Evolutionary conservation across 257 asterid species (phyloP).

Genomic region (Solanum lignicaule): DNA sequence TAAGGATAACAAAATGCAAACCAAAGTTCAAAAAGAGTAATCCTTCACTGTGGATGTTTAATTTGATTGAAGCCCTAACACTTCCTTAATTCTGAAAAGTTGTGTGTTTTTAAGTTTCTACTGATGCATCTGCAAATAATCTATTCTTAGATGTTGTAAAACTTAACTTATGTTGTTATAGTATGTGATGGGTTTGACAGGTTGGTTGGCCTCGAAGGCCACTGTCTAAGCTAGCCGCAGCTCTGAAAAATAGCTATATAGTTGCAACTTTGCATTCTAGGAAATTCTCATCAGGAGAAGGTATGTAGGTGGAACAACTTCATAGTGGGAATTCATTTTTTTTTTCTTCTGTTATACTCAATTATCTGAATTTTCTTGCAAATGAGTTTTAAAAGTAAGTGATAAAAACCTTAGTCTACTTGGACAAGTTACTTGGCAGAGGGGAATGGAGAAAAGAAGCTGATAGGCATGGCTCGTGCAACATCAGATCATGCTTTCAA

Average conservation of each 20-base stretch:
- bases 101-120: neutral
- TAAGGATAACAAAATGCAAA: neutral
- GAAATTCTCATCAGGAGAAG: slow-evolving; percentile 58
- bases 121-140: neutral
- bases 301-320: slow-evolving; percentile 24
- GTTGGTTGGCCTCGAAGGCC: slow-evolving; percentile 99
- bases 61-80: neutral
- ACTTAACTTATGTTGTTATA: neutral
- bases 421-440: slow-evolving; percentile 94
- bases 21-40: neutral
- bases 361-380: neutral
- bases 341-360: neutral
- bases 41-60: neutral
- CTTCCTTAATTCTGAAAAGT: neutral
- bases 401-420: slow-evolving; percentile 75
- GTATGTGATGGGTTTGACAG: slow-evolving; percentile 25
- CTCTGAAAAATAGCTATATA: slow-evolving; percentile 87
- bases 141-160: neutral
- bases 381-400: slow-evolving; percentile 30
- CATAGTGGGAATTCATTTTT: slow-evolving; percentile 1
- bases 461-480: slow-evolving; percentile 98
- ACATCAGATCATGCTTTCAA: slow-evolving; percentile 98
- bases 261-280: slow-evolving; percentile 83
- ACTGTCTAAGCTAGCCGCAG: slow-evolving; percentile 80
- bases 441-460: slow-evolving; percentile 60